phyloP scores from a whole-genome alignment of 1,284 basidiomycete genomes.

The Irpex lacteus region DNA sequence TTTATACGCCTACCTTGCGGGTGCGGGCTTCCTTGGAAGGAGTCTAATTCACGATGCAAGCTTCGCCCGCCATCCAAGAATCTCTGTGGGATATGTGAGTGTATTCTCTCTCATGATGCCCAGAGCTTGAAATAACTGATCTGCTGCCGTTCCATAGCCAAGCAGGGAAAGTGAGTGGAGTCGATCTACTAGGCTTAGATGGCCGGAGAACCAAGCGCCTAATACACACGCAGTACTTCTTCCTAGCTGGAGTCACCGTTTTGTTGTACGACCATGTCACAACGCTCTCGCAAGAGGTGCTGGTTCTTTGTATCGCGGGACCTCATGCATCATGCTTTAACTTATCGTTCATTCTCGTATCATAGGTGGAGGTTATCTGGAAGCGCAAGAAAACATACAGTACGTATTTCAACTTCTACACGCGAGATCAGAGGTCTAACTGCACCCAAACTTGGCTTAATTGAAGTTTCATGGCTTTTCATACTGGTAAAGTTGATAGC shows the following conservation, averaged over 20 bases:
- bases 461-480: background rate
- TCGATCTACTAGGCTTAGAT: no score
- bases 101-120: no score
- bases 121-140: no score
- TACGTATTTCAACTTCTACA: background rate
- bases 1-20: no score
- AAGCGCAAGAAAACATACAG: background rate
- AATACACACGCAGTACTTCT: background rate
- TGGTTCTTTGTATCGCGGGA: background rate
- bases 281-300: background rate
- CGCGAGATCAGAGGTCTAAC: background rate
- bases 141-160: no score
- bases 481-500: background rate
- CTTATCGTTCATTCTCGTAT: background rate
- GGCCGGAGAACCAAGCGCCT: no score
- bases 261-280: background rate
- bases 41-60: no score
- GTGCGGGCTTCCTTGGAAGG: no score
- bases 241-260: background rate
- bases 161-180: no score
- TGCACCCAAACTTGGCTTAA: background rate
- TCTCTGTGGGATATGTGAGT: no score
- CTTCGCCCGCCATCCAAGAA: no score
- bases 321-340: background rate
- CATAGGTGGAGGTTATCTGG: background rate